Conservation (phyloP, 768 basidiomycete species). For the Kwoniella sp. region DNA sequence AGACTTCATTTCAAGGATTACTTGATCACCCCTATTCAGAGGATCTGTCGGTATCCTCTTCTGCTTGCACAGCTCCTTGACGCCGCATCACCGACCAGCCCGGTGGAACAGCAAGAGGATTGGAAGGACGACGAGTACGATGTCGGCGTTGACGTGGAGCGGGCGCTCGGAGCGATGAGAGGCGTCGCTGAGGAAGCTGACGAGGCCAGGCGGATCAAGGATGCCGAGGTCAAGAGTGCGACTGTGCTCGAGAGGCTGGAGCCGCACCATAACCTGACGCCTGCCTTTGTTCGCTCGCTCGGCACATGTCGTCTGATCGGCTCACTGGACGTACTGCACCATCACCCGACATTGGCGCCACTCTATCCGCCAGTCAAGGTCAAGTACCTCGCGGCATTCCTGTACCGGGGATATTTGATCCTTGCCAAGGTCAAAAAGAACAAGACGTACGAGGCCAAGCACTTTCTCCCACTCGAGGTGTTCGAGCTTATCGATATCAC, state of each 20-base stretch:
- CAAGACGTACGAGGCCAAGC: slow-evolving; percentile 72
- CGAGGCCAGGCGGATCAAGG: slow-evolving; percentile 67
- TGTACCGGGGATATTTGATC: slow-evolving; percentile 84
- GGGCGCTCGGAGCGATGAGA: slow-evolving; percentile 64
- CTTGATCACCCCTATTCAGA: slow-evolving; percentile 93
- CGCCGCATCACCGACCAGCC: slow-evolving; percentile 16
- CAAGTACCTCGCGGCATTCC: slow-evolving; percentile 84
- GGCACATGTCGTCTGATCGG: slow-evolving; percentile 77
- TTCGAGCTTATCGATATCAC: slow-evolving; percentile 68
- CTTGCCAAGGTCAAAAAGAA: slow-evolving; percentile 76
- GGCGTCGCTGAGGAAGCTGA: slow-evolving; percentile 72
- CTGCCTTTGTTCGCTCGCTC: slow-evolving; percentile 57
- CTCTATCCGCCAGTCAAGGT: slow-evolving; percentile 59
- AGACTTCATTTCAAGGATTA: slow-evolving; percentile 63
- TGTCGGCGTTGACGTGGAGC: slow-evolving; percentile 41
- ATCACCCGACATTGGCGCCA: slow-evolving; percentile 58
- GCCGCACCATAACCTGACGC: slow-evolving; percentile 43
- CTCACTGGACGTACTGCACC: slow-evolving; percentile 77
- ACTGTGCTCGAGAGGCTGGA: slow-evolving; percentile 67
- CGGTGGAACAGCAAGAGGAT: slow-evolving; percentile 12
- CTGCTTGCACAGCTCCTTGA: slow-evolving; percentile 68
- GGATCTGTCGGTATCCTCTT: slow-evolving; percentile 91
- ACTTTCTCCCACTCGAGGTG: slow-evolving; percentile 77
- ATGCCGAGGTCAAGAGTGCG: slow-evolving; percentile 62
- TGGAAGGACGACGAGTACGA: slow-evolving; percentile 18